Conservation (phyloP, 2,329 filamentous ascomycete species). For the Huntiella savannae region DNA sequence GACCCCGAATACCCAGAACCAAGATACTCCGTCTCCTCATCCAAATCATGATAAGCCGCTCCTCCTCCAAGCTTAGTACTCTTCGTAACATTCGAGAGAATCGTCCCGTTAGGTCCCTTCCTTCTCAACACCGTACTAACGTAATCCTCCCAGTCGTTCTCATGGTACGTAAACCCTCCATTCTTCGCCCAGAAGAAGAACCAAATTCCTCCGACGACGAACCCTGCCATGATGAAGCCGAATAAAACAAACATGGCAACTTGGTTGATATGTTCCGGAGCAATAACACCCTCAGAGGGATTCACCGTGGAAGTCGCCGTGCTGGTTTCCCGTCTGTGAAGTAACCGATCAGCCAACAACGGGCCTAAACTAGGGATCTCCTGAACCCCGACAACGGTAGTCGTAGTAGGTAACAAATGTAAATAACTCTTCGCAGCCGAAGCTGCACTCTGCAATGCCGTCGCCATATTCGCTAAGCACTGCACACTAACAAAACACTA, state of each 20-base stretch:
- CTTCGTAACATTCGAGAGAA: constrained; percentile 63
- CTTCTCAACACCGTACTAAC: constrained; percentile 82
- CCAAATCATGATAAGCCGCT: constrained; percentile 59
- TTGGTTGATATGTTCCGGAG: constrained; percentile 40
- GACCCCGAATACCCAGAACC: constrained; percentile 29
- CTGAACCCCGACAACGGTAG: background rate
- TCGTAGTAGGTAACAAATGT: constrained; percentile 12
- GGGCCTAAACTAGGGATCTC: constrained; percentile 17
- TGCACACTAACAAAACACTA: constrained; percentile 5
- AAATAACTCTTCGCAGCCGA: constrained; percentile 6
- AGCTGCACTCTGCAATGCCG: no score
- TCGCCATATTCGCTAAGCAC: constrained; percentile 10
- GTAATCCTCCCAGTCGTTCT: constrained; percentile 95
- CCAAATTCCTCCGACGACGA: constrained; percentile 67
- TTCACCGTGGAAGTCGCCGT: constrained; percentile 19
- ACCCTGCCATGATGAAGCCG: constrained; percentile 57
- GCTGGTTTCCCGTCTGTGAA: constrained; percentile 22
- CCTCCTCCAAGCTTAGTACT: constrained; percentile 75
- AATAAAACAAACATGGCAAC: constrained; percentile 69
- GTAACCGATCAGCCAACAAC: constrained; percentile 24
- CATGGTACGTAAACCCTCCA: constrained; percentile 71
- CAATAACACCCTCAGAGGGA: constrained; percentile 29
- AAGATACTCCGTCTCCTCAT: constrained; percentile 28
- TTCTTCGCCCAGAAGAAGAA: constrained; percentile 99
- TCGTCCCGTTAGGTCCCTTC: constrained; percentile 73